Evolutionary conservation across 2,329 filamentous ascomycete species (phyloP).

Genomic region (Aspergillus spinulosporus): DNA sequence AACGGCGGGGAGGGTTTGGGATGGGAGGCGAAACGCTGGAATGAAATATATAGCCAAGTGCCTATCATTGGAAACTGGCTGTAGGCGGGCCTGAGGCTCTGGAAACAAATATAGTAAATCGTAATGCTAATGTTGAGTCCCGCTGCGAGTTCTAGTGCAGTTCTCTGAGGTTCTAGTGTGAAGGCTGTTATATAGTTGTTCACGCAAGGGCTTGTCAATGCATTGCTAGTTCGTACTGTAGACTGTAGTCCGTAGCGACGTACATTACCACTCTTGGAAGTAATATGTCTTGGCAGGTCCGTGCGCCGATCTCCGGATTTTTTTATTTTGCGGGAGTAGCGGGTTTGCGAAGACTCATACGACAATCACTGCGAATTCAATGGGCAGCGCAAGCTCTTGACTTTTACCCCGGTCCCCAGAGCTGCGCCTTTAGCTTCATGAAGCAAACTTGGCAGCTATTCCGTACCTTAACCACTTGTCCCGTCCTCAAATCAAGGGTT

Average conservation of each 20-base stretch:
- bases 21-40: conserved; percentile 79
- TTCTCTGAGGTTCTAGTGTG: no score
- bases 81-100: conserved; percentile 23
- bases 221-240: no score
- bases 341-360: not conserved
- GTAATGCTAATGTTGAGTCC: conserved; percentile 2
- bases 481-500: not conserved
- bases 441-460: not conserved
- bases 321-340: not conserved
- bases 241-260: no score
- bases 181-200: no score
- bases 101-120: no score
- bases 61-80: conserved; percentile 58
- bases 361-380: not conserved
- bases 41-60: conserved; percentile 67
- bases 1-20: conserved; percentile 67
- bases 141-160: no score
- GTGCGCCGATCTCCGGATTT: not conserved
- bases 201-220: no score
- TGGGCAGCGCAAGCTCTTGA: not conserved
- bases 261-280: not conserved
- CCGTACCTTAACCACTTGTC: no score
- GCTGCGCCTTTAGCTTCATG: not conserved
- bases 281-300: conserved; percentile 7
- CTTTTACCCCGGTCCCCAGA: not conserved